Conservation (phyloP, 2,329 filamentous ascomycete genomes). For the Dactylellina cionopaga region DNA sequence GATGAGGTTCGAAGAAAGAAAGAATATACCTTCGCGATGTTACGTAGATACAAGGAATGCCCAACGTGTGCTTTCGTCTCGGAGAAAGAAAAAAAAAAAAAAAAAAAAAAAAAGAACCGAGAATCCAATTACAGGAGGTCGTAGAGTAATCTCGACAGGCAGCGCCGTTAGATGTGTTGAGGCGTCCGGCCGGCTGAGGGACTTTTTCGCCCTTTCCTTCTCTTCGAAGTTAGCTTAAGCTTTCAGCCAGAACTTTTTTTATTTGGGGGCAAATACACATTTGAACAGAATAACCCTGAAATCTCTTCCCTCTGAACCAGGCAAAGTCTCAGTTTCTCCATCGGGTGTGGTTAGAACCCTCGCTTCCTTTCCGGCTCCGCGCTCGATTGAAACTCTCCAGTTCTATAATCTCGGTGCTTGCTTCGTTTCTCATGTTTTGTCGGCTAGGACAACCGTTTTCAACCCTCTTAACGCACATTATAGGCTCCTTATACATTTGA, state of each 20-base stretch:
- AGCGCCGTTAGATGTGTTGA: no score
- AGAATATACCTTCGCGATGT: neutral
- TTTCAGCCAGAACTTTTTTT: no score
- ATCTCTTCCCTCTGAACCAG: neutral
- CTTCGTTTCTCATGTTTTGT: no score
- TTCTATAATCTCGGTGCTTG: no score
- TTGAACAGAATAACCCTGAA: neutral
- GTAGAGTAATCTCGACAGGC: neutral
- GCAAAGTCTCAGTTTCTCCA: conserved; percentile 25
- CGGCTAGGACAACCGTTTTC: no score
- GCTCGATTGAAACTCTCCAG: no score
- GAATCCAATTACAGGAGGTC: neutral
- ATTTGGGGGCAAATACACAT: no score
- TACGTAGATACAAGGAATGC: no score
- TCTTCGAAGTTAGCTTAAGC: neutral
- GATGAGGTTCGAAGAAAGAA: neutral
- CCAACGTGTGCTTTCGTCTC: no score
- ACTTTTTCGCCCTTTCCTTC: neutral
- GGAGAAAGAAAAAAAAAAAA: no score
- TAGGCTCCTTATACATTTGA: neutral
- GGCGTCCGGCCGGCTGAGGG: neutral
- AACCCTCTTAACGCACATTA: neutral
- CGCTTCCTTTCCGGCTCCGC: no score
- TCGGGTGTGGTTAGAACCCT: neutral
- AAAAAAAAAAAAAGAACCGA: no score